Evolutionary conservation across 2,329 filamentous ascomycete genomes (phyloP).

Genomic region (Cladosporium halotolerans): DNA sequence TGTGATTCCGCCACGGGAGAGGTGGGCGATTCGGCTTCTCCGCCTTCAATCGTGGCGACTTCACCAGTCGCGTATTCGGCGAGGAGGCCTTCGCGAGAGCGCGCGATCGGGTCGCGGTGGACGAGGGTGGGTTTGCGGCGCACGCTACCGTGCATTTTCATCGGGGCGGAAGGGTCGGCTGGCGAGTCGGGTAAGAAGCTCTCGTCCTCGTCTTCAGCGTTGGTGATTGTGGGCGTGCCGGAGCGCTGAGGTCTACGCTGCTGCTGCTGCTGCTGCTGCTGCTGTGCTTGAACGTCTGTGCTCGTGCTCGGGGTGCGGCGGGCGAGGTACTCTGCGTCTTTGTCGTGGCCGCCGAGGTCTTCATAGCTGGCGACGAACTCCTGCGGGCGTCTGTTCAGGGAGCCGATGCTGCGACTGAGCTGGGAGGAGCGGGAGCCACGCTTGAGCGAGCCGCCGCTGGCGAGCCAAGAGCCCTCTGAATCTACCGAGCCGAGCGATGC

Average conservation of each 20-base stretch:
- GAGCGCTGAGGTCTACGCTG: not conserved
- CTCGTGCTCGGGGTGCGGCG: slow-evolving; percentile 4
- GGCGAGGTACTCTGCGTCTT: slow-evolving; percentile 68
- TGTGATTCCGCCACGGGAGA: slow-evolving; percentile 21
- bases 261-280: not conserved
- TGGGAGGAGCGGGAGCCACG: slow-evolving; percentile 40
- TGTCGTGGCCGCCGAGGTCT: slow-evolving; percentile 46
- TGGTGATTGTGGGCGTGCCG: slow-evolving; percentile 27
- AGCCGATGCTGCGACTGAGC: slow-evolving; percentile 43
- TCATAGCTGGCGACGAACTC: slow-evolving; percentile 58
- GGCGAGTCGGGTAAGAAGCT: slow-evolving; percentile 1
- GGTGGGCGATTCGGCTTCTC: slow-evolving; percentile 16
- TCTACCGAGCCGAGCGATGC: slow-evolving; percentile 91
- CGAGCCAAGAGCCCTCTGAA: slow-evolving; percentile 89
- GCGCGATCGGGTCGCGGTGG: slow-evolving; percentile 51
- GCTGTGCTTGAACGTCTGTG: not conserved
- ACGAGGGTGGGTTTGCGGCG: slow-evolving; percentile 59
- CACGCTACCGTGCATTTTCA: slow-evolving; percentile 41
- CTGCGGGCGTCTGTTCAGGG: slow-evolving; percentile 39
- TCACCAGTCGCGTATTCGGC: slow-evolving; percentile 43
- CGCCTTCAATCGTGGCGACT: slow-evolving; percentile 15
- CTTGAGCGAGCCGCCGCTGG: slow-evolving; percentile 60
- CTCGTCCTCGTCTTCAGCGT: slow-evolving; percentile 29
- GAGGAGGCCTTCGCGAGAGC: slow-evolving; percentile 56
- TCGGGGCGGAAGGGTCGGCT: slow-evolving; percentile 13